Percentiles rank a stretch among this genome's conserved stretches.
Conservation (phyloP, 83 land plant genomes). For the Thuja plicata region DNA sequence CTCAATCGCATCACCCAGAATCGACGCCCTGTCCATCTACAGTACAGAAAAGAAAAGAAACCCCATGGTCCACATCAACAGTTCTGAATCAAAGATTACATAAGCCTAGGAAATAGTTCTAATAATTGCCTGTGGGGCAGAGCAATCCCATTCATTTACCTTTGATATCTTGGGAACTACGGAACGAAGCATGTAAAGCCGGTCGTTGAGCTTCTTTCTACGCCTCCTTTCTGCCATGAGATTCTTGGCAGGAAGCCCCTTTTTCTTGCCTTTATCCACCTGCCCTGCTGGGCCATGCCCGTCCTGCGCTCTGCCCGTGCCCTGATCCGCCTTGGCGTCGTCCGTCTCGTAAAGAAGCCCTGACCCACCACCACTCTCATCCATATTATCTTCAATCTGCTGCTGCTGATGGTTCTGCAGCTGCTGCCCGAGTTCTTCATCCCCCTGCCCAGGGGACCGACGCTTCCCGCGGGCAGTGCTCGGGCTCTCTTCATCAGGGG, state of each 20-base stretch:
- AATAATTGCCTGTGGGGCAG: neutral
- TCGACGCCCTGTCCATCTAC: slow-evolving; percentile 45
- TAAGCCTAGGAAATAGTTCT: neutral
- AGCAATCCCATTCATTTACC: slow-evolving; percentile 15
- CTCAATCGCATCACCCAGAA: slow-evolving; percentile 41
- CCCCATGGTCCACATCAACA: neutral
- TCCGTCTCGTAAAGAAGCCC: slow-evolving; percentile 16
- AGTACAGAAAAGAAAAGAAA: neutral
- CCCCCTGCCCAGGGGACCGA: neutral
- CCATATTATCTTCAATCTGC: slow-evolving; percentile 4
- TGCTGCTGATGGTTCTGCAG: neutral
- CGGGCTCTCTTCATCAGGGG: slow-evolving; percentile 9
- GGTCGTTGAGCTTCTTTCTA: slow-evolving; percentile 49
- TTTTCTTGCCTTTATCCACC: slow-evolving; percentile 30
- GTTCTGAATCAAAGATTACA: neutral
- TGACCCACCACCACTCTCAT: slow-evolving; percentile 18
- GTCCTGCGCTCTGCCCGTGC: neutral
- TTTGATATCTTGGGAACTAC: slow-evolving; percentile 58
- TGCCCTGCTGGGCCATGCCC: neutral
- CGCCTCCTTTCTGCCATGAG: slow-evolving; percentile 59
- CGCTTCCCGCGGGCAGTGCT: neutral
- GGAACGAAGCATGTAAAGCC: slow-evolving; percentile 51
- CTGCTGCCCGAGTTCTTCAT: neutral
- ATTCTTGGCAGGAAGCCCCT: slow-evolving; percentile 52
- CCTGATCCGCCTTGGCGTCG: slow-evolving; percentile 11